Base-by-base conservation (phyloP, 2,329 filamentous ascomycete genomes). In the Colletotrichum plurivorum region DNA sequence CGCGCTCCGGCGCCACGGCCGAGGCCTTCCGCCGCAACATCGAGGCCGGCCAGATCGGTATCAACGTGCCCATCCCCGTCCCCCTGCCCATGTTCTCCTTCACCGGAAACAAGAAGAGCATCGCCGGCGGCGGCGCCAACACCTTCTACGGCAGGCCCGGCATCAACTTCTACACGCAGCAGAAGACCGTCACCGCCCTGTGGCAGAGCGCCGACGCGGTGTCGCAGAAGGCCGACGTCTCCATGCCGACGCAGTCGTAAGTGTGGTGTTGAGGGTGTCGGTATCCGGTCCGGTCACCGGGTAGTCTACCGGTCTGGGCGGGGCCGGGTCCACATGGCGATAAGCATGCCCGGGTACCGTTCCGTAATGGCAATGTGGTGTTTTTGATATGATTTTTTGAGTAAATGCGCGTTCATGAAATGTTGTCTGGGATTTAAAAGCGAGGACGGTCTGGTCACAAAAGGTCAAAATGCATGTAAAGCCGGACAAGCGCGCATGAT, bases 81-180 rank as follows among this genome's bases (percentile, higher is more conserved):
- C 90, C 90, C 15, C 82, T 92, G 74, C 90, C 90, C 77, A 91
- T 92, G 87, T 92, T 92, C 81, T 90, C 88, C 64, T 92, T 93
- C 79, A 92, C 90, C 31, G 90, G 90, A 52, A 92, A 92, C 85
- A 95, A 99, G 91, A 95, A 93, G 87, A 94, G 91, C 76, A 87
- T 98, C 66, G 96, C 96, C 0, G 96, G 95, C 63, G 95, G 95
- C 60, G 95, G 96, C 70, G 93, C 93, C 45, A 97, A 89, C 83
- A 97, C 94, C 16, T 98, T 99, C 80, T 99, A 99, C 82, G 96
- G 96, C 73, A 93, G 93, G 82, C 94, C 94, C 0, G 96, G 95
- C 25, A 83, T 99, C 78, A 91, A 93, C 78, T 99, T 99, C 79
- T 98, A 97, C 82, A 99, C 96, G 3, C 96, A 98, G 84, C 89